Evolutionary conservation across 345 rosid species (phyloP).

Genomic region (Citrus sp.): DNA sequence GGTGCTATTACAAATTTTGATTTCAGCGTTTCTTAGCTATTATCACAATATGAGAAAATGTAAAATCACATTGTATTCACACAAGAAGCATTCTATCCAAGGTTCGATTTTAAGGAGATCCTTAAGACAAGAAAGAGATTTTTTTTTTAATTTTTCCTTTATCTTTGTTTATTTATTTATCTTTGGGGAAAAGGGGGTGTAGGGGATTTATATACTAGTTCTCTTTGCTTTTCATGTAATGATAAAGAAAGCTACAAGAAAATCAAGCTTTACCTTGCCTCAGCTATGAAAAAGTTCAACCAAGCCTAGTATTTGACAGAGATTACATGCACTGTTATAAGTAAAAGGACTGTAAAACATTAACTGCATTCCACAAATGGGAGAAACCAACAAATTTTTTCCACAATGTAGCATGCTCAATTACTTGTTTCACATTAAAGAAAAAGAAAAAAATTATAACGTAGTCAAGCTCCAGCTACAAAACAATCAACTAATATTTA

Average conservation of each 20-base stretch:
- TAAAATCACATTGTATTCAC: not conserved
- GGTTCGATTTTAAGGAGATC: not conserved
- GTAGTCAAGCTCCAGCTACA: not conserved
- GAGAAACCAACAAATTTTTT: not conserved
- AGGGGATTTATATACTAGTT: too few relatives aligned
- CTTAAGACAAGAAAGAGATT: not conserved
- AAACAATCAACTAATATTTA: constrained; percentile 10
- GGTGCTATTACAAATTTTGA: not conserved
- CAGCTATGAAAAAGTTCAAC: not conserved
- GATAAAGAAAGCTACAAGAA: not conserved
- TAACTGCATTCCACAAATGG: not conserved
- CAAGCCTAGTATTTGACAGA: not conserved
- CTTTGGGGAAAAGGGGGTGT: too few relatives aligned
- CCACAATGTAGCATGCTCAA: not conserved
- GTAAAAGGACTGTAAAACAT: not conserved
- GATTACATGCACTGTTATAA: not conserved
- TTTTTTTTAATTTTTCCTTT: too few relatives aligned
- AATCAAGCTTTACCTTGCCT: not conserved
- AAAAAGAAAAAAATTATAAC: not conserved
- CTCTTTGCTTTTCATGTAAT: not conserved
- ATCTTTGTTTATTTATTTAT: too few relatives aligned
- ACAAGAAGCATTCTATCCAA: not conserved
- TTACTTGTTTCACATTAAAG: not conserved
- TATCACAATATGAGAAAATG: not conserved
- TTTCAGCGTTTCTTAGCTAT: not conserved